Evolutionary conservation across 2,329 filamentous ascomycete genomes (phyloP).

Genomic region (Tolypocladium cylindrosporum): DNA sequence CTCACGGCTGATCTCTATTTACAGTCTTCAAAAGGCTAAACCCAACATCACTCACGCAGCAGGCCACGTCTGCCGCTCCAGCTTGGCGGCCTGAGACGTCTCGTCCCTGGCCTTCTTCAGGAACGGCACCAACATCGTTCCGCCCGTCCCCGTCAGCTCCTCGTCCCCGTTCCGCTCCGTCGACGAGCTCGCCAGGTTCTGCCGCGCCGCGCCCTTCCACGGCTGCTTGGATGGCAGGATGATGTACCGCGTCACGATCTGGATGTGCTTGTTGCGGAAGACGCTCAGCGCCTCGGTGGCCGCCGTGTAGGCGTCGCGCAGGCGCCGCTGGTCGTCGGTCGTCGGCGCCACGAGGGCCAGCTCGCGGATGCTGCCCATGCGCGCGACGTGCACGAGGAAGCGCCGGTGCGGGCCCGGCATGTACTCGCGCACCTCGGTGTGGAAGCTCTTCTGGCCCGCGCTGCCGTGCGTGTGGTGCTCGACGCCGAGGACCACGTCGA

Average conservation of each 20-base stretch:
- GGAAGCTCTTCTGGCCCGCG: conserved; percentile 28
- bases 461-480: conserved; percentile 51
- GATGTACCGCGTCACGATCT: conserved; percentile 85
- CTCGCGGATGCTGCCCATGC: conserved; percentile 63
- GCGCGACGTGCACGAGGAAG: conserved; percentile 63
- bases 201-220: conserved; percentile 13
- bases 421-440: conserved; percentile 68
- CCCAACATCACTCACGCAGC: not conserved
- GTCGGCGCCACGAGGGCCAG: conserved; percentile 47
- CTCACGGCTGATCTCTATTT: not conserved
- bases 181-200: conserved; percentile 37
- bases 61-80: conserved; percentile 9
- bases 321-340: conserved; percentile 37
- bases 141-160: conserved; percentile 72
- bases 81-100: conserved; percentile 39
- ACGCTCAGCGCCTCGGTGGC: conserved; percentile 66
- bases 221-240: conserved; percentile 59
- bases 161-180: conserved; percentile 19
- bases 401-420: conserved; percentile 79
- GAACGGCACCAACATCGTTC: conserved; percentile 80
- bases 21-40: not conserved
- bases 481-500: conserved; percentile 77
- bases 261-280: conserved; percentile 78
- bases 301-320: conserved; percentile 49
- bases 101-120: conserved; percentile 83